phyloP scores from a whole-genome alignment of 2,329 filamentous ascomycete genomes.

The Paecilomyces niveus region DNA sequence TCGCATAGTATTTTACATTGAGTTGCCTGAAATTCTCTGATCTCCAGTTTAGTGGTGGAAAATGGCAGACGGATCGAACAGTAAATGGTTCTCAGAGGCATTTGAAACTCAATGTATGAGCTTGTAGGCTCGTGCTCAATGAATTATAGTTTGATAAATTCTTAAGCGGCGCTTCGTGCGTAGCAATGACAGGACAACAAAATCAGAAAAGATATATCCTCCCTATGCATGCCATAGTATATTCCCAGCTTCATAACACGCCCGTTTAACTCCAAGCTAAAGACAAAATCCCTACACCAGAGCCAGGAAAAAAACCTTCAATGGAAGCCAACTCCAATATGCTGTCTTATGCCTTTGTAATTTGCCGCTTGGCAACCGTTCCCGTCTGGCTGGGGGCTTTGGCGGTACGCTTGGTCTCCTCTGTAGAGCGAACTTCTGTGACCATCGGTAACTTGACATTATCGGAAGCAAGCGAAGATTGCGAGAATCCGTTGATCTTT shows the following conservation, averaged over 20 bases:
- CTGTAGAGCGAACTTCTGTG: background rate
- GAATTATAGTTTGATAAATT: background rate
- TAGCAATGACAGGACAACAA: background rate
- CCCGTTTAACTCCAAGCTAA: background rate
- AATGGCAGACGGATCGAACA: no score
- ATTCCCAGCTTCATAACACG: background rate
- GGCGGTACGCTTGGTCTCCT: background rate
- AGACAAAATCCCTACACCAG: no score
- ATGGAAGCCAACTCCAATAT: background rate
- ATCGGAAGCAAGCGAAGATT: background rate
- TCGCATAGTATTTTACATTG: background rate
- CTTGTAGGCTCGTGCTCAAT: background rate
- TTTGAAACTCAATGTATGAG: no score
- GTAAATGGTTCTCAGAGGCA: no score
- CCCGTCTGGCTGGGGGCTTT: no score
- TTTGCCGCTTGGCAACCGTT: background rate
- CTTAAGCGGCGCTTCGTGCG: background rate
- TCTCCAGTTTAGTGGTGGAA: no score
- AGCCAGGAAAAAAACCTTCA: no score
- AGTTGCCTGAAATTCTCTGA: no score
- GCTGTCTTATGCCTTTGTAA: background rate
- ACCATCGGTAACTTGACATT: background rate
- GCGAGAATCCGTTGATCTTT: background rate
- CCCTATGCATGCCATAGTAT: background rate
- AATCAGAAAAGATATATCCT: background rate